phyloP scores from a whole-genome alignment of 2,329 filamentous ascomycete genomes.

The Fusarium camptoceras region DNA sequence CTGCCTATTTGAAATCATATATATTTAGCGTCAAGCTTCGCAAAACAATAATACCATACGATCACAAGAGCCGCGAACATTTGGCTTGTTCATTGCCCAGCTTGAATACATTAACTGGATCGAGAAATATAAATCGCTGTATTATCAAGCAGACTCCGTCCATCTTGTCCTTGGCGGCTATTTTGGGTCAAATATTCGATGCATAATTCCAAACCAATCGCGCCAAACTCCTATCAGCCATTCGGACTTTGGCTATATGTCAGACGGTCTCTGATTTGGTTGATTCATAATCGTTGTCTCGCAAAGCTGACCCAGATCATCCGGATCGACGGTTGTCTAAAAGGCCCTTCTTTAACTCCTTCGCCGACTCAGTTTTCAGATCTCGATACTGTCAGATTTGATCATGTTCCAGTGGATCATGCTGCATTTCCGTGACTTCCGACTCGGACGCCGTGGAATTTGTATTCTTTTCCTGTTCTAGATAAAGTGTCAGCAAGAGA shows the following conservation, averaged over 20 bases:
- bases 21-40: constrained; percentile 26
- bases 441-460: constrained; percentile 25
- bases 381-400: constrained; percentile 33
- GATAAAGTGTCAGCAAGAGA: constrained; percentile 23
- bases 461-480: not conserved
- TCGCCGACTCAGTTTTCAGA: constrained; percentile 7
- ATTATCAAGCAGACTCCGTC: constrained; percentile 21
- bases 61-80: not conserved
- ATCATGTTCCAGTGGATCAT: constrained; percentile 7
- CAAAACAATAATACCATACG: constrained; percentile 8
- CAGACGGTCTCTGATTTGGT: constrained; percentile 7
- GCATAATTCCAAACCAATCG: constrained; percentile 1
- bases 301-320: constrained; percentile 10
- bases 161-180: constrained; percentile 1
- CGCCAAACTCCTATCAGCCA: not conserved
- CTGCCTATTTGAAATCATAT: constrained; percentile 31
- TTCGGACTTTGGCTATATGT: constrained; percentile 5
- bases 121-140: not conserved
- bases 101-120: not conserved
- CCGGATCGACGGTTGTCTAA: constrained; percentile 10
- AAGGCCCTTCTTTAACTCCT: constrained; percentile 18
- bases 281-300: constrained; percentile 30
- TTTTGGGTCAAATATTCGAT: not conserved
- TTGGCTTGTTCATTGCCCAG: not conserved
- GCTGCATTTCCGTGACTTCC: constrained; percentile 29